Evolutionary conservation across 192 early-diverging fungal species (phyloP).

Genomic region (Coemansia asiatica): DNA sequence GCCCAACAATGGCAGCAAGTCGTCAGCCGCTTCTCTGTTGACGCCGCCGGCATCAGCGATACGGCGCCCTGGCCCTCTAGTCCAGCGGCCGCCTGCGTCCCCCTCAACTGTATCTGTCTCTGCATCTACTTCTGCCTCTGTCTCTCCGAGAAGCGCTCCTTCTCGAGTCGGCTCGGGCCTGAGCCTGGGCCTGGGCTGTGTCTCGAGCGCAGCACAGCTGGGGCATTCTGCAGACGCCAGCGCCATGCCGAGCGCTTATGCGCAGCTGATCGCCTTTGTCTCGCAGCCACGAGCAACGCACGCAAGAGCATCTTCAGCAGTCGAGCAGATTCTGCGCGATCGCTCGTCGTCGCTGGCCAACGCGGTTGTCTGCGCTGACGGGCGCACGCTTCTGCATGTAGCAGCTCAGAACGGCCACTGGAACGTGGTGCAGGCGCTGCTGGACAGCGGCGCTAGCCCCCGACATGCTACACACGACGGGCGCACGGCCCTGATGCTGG

Average conservation of each 20-base stretch:
- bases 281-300: not conserved
- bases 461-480: slow-evolving; percentile 21
- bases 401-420: slow-evolving; percentile 38
- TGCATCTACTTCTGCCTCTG: not conserved
- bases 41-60: slow-evolving; percentile 34
- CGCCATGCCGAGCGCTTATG: not conserved
- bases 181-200: not conserved
- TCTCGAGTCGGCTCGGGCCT: not conserved
- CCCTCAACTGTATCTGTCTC: not conserved
- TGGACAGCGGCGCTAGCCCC: slow-evolving; percentile 29
- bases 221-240: not conserved
- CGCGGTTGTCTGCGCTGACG: slow-evolving; percentile 9
- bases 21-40: slow-evolving; percentile 10
- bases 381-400: slow-evolving; percentile 24
- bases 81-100: slow-evolving; percentile 4
- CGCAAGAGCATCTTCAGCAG: slow-evolving; percentile 6
- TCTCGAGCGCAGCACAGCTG: not conserved
- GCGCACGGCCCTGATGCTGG: slow-evolving; percentile 47
- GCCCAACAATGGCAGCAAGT: not conserved
- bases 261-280: slow-evolving; percentile 10
- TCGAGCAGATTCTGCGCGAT: slow-evolving; percentile 18
- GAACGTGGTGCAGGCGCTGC: slow-evolving; percentile 36
- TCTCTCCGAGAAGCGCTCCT: not conserved
- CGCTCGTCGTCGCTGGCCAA: slow-evolving; percentile 18
- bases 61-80: slow-evolving; percentile 7